Base-by-base conservation (phyloP, 2,329 filamentous ascomycete species). In the Epichloe festucae region DNA sequence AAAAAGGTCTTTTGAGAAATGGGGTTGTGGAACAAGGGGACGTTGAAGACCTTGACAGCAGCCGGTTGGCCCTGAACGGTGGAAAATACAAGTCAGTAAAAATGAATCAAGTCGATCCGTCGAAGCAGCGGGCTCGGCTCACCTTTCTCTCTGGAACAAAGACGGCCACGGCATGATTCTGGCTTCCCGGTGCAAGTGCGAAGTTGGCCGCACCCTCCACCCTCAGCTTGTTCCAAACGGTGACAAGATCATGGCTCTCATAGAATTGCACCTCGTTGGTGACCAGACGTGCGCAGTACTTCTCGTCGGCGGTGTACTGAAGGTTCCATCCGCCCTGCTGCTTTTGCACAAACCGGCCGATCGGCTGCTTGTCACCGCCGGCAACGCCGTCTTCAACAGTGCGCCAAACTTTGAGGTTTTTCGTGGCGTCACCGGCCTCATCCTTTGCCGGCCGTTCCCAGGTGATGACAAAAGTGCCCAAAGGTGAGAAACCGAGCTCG, bases 251-350 rank as follows among this genome's bases (percentile, higher is more conserved):
- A 58, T 85, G 78, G 67, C 88, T 93, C 70, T 95, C 80, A 74
- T 91, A 97, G 69, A 98, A 95, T 63, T 97, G 93, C 52, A 98
- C 87, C 75, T 97, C 90, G 67, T 98, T 98, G 68, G 88, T 96
- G 62, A 97, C 91, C 56, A 84, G 78, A 59, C 93, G 89, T 58
- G 91, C 93, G 68, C 91, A 97, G 68, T 88, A 91, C 67, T 83
- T 81, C 76, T 98, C 93, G 65, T 98, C 93, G 53, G 81, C 79
- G 34, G 90, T 95, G 70, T 97, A 98, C 71, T 97, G 91, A 65
- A 98, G 76, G 67, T 96, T 97, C 91, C 91, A 97, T 63, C 90
- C 88, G 45, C 86, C 88, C 74, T 95, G 89, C 58, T 83, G 86
- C 76, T 96, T 96, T 70, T 98, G 93, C 59, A 98, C 93, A 67